These are phyloP conservation scores for Eremochloa ophiuroides DNA, from an alignment of 176 grass and related monocot genomes.

Conservation along the genomic window DNA sequence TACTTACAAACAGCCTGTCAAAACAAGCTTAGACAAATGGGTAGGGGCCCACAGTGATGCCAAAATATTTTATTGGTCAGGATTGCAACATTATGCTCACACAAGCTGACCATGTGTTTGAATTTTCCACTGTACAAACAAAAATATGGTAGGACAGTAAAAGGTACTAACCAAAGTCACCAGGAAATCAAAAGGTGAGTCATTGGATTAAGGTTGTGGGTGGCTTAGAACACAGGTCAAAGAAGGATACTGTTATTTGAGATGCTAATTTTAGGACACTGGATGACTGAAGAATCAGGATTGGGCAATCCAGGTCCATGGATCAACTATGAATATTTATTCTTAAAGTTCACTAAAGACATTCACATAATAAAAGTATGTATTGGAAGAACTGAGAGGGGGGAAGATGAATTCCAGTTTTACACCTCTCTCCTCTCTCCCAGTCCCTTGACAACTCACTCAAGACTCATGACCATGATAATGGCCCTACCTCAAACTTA, in stretches of 20 bases:
- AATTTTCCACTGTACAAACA: not conserved
- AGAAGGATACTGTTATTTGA: not conserved
- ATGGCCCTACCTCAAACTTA: not conserved
- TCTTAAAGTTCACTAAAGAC: not conserved
- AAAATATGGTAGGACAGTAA: not conserved
- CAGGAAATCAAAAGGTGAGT: not conserved
- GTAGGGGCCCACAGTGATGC: not conserved
- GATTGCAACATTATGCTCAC: not conserved
- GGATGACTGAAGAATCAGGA: not conserved
- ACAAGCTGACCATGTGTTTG: not conserved
- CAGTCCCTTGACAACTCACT: not conserved
- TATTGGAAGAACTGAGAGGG: not conserved
- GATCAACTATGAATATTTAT: not conserved
- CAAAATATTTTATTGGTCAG: not conserved
- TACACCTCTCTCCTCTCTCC: not conserved
- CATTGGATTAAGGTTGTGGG: not conserved
- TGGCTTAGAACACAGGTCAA: not conserved
- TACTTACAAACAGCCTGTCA: not conserved
- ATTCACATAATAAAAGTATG: not conserved
- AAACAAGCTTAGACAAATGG: not conserved
- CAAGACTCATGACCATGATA: not conserved
- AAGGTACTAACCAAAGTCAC: not conserved
- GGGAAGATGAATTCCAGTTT: not conserved
- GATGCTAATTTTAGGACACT: not conserved
- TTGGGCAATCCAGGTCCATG: not conserved